Base-by-base conservation (phyloP, 768 basidiomycete genomes). In the Lactarius sanguifluus region DNA sequence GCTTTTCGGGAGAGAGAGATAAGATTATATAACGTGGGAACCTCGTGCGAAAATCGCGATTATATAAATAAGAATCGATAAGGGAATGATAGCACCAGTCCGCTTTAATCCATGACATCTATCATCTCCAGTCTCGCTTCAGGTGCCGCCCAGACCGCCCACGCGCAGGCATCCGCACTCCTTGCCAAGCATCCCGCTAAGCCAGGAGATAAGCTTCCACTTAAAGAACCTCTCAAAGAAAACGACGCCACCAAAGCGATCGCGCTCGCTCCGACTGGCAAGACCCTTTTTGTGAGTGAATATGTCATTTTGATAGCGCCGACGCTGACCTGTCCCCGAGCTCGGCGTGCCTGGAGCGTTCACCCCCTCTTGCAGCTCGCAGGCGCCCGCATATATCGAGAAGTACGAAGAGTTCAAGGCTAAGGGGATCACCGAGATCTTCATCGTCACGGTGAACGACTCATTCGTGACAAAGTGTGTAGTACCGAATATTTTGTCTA, bases 401-500 rank as follows among this genome's bases (percentile, higher is more conserved):
- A 81, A 81, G 61, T 89, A 84, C 75, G 82, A 87, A 16, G 79
- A 87, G 73, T 91, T 91, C 84, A 87, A 86, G 77, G 83, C 79
- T 3, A 94, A 92, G 76, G 93, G 91, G 13, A 78, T 93, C 72
- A 82, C 85, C 66, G 81, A 84, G 60, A 83, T 92, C 67, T 89
- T 86, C 68, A 83, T 94, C 62, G 77, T 95, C 62, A 79, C 86
- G 30, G 87, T 91, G 64, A 95, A 95, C 75, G 93, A 96, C 73
- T 81, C 82, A 8, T 94, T 90, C 72, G 89, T 91, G 55, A 85
- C 65, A 50, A 70, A 64, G 70, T 69, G 28, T 20, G 62, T 62
- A 4, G 36, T 34, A 2, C 56, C 34, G n/a, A n/a, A 56, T 30
- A 15, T 13, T 20, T 30, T 12, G n/a, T 40, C 18, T 30, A 28